Base-by-base conservation (phyloP, 139 green algal genomes). In the Ettlia oleoabundans region DNA sequence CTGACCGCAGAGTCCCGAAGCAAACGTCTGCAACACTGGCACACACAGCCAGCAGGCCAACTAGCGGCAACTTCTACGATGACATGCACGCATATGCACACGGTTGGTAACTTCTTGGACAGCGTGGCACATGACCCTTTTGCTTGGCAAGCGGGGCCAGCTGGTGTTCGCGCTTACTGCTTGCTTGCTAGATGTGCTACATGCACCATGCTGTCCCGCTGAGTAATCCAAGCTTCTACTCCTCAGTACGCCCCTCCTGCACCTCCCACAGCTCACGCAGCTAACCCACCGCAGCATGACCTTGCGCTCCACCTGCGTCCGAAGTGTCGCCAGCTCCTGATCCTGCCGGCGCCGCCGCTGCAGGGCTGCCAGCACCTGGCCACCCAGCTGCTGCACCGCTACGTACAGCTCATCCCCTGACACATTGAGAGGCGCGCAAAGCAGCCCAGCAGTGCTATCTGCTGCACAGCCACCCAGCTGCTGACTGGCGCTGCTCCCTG, bases 1-100 rank as follows among this genome's bases (percentile, higher is more conserved):
- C 43, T 22, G 2, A 95, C 65, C 5, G 37, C 66, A 4, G 86
- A 76, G 62, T 93, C 88, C 0, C 78, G 71, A 6, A 47, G 67
- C 35, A 95, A 73, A 35, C 82, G 82, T 30, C 73, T 80, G 53
- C 82, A 40, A 10, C 62, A 58, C 19, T 37, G 35, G 3, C 62
- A 33, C 62, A 37, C 62, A 40, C n/a, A n/a, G n/a, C n/a, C n/a
- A n/a, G n/a, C n/a, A n/a, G n/a, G n/a, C n/a, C n/a, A n/a, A n/a
- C n/a, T n/a, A n/a, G n/a, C n/a, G n/a, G n/a, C n/a, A n/a, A n/a
- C n/a, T n/a, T n/a, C n/a, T n/a, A n/a, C n/a, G n/a, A n/a, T n/a
- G n/a, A n/a, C n/a, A n/a, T n/a, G n/a, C n/a, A n/a, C n/a, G n/a
- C n/a, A n/a, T n/a, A n/a, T n/a, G n/a, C n/a, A n/a, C n/a, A n/a